Conservation (phyloP, 345 rosid genomes). For the Psidium friedrichsthalianum region DNA sequence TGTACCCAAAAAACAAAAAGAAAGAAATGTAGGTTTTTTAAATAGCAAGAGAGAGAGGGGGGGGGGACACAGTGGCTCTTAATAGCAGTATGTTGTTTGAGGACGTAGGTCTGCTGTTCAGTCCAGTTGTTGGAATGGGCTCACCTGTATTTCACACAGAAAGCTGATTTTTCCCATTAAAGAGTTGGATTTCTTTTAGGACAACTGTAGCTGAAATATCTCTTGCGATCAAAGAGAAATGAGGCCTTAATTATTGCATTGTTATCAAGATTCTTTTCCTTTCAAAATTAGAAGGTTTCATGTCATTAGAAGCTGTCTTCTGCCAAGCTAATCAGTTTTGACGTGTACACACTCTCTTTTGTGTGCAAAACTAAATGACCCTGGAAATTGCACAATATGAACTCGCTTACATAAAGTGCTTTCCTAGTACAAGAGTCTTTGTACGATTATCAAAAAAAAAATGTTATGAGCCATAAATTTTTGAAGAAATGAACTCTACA, state of each 20-base stretch:
- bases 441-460: no score
- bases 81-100: not conserved
- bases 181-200: not conserved
- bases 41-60: not conserved
- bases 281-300: not conserved
- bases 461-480: no score
- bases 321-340: not conserved
- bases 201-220: not conserved
- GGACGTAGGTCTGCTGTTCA: not conserved
- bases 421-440: no score
- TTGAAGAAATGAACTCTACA: no score
- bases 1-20: not conserved
- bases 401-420: not conserved
- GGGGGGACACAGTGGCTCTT: not conserved
- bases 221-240: not conserved
- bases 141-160: not conserved
- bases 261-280: not conserved
- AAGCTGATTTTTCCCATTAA: not conserved
- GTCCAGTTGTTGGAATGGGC: constrained; percentile 1
- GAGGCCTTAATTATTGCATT: not conserved
- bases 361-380: not conserved
- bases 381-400: not conserved
- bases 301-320: not conserved
- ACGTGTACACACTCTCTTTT: not conserved
- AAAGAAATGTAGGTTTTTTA: not conserved